Base-by-base conservation (phyloP, 2,329 filamentous ascomycete genomes). In the Pyrenophora tritici-repentis region DNA sequence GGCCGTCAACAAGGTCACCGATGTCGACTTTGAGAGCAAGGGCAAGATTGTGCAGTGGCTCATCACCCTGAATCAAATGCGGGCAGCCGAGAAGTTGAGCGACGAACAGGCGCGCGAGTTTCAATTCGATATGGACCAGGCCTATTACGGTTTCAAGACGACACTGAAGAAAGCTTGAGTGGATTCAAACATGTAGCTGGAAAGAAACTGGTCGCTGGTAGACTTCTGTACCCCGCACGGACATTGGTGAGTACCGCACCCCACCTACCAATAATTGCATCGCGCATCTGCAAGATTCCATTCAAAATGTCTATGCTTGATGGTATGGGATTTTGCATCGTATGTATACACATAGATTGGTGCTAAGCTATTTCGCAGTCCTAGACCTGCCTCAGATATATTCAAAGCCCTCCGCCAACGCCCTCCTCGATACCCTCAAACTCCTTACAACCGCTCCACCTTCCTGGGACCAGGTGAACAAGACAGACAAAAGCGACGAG, bases 21-120 rank as follows among this genome's bases (percentile, higher is more conserved):
- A 96, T 71, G 85, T 87, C 56, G 93, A 97, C 66, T 99, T 99
- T 71, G 92, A 97, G 62, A 92, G 88, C 70, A 87, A 95, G 61
- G 91, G 90, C 64, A 97, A 97, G 81, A 97, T 99, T 64, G 91
- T 99, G 49, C 92, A 97, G 73, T 99, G 94, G 94, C 81, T 99
- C 61, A 99, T 99, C 66, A 89, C 90, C 6, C 79, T 99, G 58
- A 99, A 99, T 71, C 92, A 97, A 76, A 97, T 99, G 94, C 90
- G 90, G 69, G 94, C 92, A 7, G 91, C 91, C 1, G 92, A 97
- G 67, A 91, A 96, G 72, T 75, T 99, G 62, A 87, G 83, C 62
- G 89, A 96, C 66, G 87, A 93, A 50, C 91, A 97, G 75, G 89
- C 89, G 5, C 81, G 93, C 50, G 91, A 99, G 73, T 78, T 97